These are phyloP conservation scores for Waltiozyma sp. DNA, from an alignment of 1,139 yeast species.

Conservation along the genomic window DNA sequence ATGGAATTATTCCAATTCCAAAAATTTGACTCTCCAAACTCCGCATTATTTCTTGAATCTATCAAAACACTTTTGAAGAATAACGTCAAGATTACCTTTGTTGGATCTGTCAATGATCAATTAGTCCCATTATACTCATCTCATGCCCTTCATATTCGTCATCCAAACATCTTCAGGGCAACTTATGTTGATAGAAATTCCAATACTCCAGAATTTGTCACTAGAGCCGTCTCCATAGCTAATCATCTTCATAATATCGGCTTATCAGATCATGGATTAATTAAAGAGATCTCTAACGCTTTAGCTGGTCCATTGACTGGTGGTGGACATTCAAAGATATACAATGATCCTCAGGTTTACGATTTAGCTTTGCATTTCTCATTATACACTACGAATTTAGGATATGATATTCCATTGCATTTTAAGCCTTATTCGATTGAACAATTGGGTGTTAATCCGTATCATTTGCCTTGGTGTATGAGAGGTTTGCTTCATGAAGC, in stretches of 20 bases:
- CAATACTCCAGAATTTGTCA: constrained; percentile 39
- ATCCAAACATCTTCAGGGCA: constrained; percentile 83
- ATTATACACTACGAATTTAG: constrained; percentile 59
- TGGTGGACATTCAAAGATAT: constrained; percentile 86
- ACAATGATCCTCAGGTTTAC: constrained; percentile 78
- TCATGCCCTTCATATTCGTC: constrained; percentile 68
- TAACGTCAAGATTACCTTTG: constrained; percentile 68
- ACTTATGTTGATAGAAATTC: constrained; percentile 64
- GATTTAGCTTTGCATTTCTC: constrained; percentile 68
- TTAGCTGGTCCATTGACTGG: constrained; percentile 89
- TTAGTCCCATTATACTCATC: constrained; percentile 88
- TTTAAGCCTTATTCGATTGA: constrained; percentile 52
- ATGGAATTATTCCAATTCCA: constrained; percentile 83
- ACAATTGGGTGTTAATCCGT: constrained; percentile 65
- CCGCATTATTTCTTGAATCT: constrained; percentile 59
- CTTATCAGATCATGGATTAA: constrained; percentile 60
- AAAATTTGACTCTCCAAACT: constrained; percentile 59
- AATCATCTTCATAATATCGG: constrained; percentile 51
- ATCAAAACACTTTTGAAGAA: constrained; percentile 52
- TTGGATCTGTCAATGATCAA: constrained; percentile 88
- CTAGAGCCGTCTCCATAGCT: constrained; percentile 39
- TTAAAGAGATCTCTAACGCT: constrained; percentile 71
- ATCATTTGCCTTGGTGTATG: constrained; percentile 84
- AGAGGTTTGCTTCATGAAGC: constrained; percentile 66
- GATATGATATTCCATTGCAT: constrained; percentile 41